phyloP scores from a whole-genome alignment of 2,329 filamentous ascomycete genomes.

The Xylaria sp. region DNA sequence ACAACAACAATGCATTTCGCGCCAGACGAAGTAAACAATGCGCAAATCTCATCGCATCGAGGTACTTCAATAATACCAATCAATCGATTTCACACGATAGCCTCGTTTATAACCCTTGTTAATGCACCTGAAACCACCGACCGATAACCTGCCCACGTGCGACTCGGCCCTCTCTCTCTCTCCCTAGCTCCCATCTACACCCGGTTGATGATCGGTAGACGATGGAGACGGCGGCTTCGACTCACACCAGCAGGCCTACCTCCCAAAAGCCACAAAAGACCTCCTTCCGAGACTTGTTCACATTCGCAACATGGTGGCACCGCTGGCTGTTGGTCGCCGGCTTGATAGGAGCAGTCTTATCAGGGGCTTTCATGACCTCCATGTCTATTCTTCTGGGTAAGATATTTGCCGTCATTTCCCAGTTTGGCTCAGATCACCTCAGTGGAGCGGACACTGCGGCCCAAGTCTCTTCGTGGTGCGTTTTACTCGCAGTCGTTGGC shows the following conservation, averaged over 20 bases:
- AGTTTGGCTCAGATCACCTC: constrained; percentile 68
- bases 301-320: constrained; percentile 75
- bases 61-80: background rate
- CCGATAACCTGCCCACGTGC: background rate
- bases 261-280: constrained; percentile 20
- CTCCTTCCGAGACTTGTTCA: constrained; percentile 66
- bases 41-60: background rate
- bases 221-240: constrained; percentile 24
- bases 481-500: constrained; percentile 73
- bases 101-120: background rate
- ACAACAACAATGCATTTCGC: constrained; percentile 4
- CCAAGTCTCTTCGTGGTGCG: constrained; percentile 68
- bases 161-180: background rate
- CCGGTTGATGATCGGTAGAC: background rate
- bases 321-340: constrained; percentile 64
- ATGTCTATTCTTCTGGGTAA: constrained; percentile 78
- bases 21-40: constrained; percentile 22
- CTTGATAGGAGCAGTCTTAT: constrained; percentile 64
- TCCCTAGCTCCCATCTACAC: background rate
- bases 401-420: constrained; percentile 77
- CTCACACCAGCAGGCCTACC: background rate
- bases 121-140: background rate
- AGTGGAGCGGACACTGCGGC: constrained; percentile 62
- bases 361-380: constrained; percentile 71
- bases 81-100: background rate